phyloP scores from a whole-genome alignment of 1,284 basidiomycete species.

The Hymenochaete sp. region DNA sequence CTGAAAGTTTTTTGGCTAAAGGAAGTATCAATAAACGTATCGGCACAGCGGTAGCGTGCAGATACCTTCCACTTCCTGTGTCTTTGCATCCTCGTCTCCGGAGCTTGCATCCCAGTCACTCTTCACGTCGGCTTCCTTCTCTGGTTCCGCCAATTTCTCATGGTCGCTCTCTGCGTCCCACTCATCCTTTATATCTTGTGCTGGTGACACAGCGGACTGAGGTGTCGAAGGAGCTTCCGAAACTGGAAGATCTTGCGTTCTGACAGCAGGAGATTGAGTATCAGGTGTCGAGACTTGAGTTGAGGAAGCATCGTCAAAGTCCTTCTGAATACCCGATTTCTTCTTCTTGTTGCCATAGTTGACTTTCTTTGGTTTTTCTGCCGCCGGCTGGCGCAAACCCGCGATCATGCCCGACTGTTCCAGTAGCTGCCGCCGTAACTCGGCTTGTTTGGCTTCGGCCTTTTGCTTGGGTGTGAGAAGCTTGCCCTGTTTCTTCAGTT shows the following conservation, averaged over 20 bases:
- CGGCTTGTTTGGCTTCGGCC: constrained; percentile 86
- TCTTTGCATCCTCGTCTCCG: constrained; percentile 46
- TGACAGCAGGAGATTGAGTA: constrained; percentile 22
- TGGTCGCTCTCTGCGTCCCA: constrained; percentile 75
- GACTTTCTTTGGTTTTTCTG: constrained; percentile 55
- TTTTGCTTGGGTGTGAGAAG: constrained; percentile 94
- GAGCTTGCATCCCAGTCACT: constrained; percentile 85
- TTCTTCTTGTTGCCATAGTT: constrained; percentile 83
- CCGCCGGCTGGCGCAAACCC: constrained; percentile 60
- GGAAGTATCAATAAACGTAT: constrained; percentile 1
- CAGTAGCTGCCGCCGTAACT: constrained; percentile 86
- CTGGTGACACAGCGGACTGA: constrained; percentile 27
- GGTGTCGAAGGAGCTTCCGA: constrained; percentile 46
- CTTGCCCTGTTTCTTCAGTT: constrained; percentile 85
- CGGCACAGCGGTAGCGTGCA: constrained; percentile 22
- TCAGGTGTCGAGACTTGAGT: constrained; percentile 21
- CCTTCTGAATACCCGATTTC: constrained; percentile 39
- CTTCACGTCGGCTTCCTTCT: constrained; percentile 39
- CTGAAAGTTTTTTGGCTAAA: background rate
- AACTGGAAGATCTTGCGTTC: constrained; percentile 25
- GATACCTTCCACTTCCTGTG: constrained; percentile 16
- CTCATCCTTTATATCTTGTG: constrained; percentile 59
- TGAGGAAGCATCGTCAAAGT: constrained; percentile 15
- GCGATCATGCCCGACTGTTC: constrained; percentile 88
- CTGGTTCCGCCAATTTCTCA: constrained; percentile 30